Conservation (phyloP, 768 basidiomycete species). For the Amanita rimosa region DNA sequence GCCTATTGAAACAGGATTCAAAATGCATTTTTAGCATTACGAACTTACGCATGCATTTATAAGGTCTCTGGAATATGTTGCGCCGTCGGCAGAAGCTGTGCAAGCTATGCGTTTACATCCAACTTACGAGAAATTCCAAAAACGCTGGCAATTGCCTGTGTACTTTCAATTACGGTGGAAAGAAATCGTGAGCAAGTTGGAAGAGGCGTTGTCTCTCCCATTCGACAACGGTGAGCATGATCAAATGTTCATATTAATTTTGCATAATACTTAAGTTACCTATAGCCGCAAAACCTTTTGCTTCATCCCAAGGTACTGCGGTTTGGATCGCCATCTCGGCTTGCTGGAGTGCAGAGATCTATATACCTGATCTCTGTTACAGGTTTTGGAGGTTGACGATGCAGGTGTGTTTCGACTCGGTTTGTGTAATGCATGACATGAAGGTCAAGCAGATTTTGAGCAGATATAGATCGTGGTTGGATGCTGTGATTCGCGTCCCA, state of each 20-base stretch:
- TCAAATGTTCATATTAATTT: not conserved
- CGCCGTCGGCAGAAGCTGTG: conserved; percentile 64
- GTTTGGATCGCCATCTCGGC: conserved; percentile 62
- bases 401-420: conserved; percentile 44
- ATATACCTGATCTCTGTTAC: conserved; percentile 68
- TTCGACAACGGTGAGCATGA: conserved; percentile 33
- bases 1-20: conserved; percentile 1
- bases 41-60: conserved; percentile 78
- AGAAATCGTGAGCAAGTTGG: conserved; percentile 72
- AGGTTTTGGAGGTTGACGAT: conserved; percentile 89
- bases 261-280: conserved; percentile 11
- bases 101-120: conserved; percentile 64
- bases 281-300: conserved; percentile 28
- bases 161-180: conserved; percentile 98
- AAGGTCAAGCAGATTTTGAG: conserved; percentile 53
- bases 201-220: conserved; percentile 44
- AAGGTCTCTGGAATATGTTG: conserved; percentile 67
- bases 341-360: conserved; percentile 85
- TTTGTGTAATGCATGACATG: conserved; percentile 1
- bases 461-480: conserved; percentile 74
- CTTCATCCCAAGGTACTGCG: conserved; percentile 53
- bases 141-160: conserved; percentile 91
- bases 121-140: conserved; percentile 60
- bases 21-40: conserved; percentile 48
- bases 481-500: conserved; percentile 30